Evolutionary conservation across 1,284 basidiomycete species (phyloP).

Genomic region (Ceratobasidium sp.): DNA sequence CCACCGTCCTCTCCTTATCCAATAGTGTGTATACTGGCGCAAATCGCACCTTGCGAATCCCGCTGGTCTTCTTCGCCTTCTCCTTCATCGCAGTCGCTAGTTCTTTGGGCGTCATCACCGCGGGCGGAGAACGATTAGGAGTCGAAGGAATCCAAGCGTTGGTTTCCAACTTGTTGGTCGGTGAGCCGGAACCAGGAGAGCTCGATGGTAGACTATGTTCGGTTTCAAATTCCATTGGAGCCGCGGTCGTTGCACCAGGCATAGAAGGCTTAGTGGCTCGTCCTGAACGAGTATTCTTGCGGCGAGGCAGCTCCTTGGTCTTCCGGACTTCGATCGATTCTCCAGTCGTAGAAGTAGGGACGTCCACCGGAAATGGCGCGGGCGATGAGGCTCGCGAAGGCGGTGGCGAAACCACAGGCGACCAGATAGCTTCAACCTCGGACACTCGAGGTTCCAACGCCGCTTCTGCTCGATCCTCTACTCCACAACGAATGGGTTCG

Average conservation of each 20-base stretch:
- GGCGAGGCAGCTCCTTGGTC: neutral
- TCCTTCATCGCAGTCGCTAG: neutral
- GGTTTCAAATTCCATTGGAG: too few species aligned
- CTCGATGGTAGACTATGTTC: neutral
- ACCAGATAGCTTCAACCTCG: too few species aligned
- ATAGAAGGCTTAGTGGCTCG: neutral
- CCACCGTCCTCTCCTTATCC: conserved; percentile 2
- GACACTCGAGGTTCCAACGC: too few species aligned
- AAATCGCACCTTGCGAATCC: neutral
- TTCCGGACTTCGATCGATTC: neutral
- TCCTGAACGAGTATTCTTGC: neutral
- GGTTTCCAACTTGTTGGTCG: neutral
- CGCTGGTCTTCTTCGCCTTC: neutral
- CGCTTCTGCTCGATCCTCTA: too few species aligned
- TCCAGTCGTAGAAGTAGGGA: neutral
- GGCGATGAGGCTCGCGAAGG: neutral
- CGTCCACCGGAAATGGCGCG: neutral
- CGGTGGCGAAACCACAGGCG: too few species aligned
- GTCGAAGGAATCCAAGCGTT: neutral
- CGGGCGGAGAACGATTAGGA: neutral
- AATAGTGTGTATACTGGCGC: neutral
- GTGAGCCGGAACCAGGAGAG: neutral
- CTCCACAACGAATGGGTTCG: too few species aligned
- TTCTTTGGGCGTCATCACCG: neutral
- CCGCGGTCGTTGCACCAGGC: too few species aligned